A percentile compares a stretch with the other conserved stretches of the same genome.
phyloP scores from a whole-genome alignment of 2,329 filamentous ascomycete species.

The Claviceps sp. region DNA sequence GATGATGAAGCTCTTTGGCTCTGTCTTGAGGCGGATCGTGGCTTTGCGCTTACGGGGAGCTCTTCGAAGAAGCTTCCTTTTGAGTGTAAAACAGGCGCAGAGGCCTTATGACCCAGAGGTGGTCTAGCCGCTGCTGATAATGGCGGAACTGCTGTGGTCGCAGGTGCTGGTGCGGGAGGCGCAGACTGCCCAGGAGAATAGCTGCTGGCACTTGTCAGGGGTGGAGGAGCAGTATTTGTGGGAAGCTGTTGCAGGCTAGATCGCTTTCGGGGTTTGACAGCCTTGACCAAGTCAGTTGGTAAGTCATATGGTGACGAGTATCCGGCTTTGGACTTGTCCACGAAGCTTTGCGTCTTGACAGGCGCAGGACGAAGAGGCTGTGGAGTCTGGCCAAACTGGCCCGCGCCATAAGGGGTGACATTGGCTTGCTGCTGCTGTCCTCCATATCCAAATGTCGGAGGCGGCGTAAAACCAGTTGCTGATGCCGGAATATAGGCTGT shows the following conservation, averaged over 20 bases:
- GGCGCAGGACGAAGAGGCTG: constrained; percentile 28
- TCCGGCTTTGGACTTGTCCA: constrained; percentile 76
- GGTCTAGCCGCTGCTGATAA: constrained; percentile 6
- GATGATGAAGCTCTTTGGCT: constrained; percentile 27
- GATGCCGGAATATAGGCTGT: constrained; percentile 12
- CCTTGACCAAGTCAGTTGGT: constrained; percentile 59
- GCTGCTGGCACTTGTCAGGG: constrained; percentile 51
- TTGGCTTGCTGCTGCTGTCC: constrained; percentile 11
- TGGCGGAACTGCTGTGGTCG: constrained; percentile 7
- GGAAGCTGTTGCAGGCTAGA: constrained; percentile 43
- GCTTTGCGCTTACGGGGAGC: constrained; percentile 48
- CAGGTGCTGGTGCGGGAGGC: constrained; percentile 10
- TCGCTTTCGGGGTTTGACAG: constrained; percentile 54
- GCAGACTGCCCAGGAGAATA: constrained; percentile 16
- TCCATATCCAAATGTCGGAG: constrained; percentile 10
- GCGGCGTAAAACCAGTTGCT: constrained; percentile 2
- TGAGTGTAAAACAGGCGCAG: constrained; percentile 21
- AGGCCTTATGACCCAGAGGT: constrained; percentile 21
- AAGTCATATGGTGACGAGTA: constrained; percentile 93
- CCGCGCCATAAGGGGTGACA: constrained; percentile 11
- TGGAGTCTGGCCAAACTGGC: constrained; percentile 24
- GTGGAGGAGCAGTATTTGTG: constrained; percentile 30
- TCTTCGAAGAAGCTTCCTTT: constrained; percentile 65
- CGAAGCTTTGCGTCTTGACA: constrained; percentile 66
- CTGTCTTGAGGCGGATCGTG: constrained; percentile 46